Evolutionary conservation across 495 filamentous ascomycete genomes (phyloP).

Genomic region (Pyrenula aspistea): DNA sequence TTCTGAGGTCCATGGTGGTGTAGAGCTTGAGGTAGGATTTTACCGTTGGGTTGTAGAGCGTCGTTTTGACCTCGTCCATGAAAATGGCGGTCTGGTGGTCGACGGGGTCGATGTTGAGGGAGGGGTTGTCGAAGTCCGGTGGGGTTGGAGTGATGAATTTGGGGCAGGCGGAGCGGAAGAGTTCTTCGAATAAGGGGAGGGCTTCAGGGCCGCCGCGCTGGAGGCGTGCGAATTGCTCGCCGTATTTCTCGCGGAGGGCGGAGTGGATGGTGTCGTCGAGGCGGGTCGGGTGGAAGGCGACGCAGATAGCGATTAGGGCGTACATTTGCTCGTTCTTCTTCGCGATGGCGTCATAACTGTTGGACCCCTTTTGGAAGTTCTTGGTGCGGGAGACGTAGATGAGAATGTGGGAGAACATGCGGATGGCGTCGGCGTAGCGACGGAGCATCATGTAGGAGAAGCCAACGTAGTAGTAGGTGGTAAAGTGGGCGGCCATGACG

Average conservation of each 20-base stretch:
- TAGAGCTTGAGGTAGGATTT: constrained; percentile 98
- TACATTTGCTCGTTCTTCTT: constrained; percentile 99
- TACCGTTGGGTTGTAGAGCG: constrained; percentile 80
- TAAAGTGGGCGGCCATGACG: constrained; percentile 99
- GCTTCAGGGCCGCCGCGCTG: constrained; percentile 92
- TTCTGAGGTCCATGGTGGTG: constrained; percentile 98
- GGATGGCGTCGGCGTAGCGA: constrained; percentile 95
- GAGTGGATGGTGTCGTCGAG: constrained; percentile 99
- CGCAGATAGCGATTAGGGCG: constrained; percentile 94
- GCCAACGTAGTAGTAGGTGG: constrained; percentile 99
- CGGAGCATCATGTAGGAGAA: constrained; percentile 99
- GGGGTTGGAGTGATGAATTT: constrained; percentile 98
- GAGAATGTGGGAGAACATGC: constrained; percentile 99
- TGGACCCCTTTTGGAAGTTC: constrained; percentile 96
- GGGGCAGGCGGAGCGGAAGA: constrained; percentile 90
- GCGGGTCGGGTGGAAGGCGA: constrained; percentile 90
- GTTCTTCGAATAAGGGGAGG: constrained; percentile 90
- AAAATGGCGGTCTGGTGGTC: constrained; percentile 96
- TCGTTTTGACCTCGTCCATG: constrained; percentile 99
- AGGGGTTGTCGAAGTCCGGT: constrained; percentile 91
- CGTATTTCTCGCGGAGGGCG: constrained; percentile 94
- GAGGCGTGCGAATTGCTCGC: constrained; percentile 88
- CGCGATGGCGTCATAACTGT: constrained; percentile 91
- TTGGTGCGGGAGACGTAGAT: constrained; percentile 98
- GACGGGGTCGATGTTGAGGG: constrained; percentile 88